Evolutionary conservation across 192 early-diverging fungal species (phyloP), one percentile per base, ranked within the genome.

Genomic region (Entrophospora sp.): DNA sequence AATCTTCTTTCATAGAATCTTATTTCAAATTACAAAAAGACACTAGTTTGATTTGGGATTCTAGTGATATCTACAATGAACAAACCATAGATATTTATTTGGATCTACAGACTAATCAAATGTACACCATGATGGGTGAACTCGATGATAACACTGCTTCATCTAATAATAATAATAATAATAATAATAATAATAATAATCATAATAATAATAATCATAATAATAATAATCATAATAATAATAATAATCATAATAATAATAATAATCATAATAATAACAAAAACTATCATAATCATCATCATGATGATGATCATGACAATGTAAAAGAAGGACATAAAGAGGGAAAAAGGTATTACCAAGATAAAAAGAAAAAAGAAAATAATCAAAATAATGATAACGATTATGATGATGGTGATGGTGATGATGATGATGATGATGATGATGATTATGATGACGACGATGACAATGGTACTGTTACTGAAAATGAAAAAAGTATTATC

Each of bases 41-140:
- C 7, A 66, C 64, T 9, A 55, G 27, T 55, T 4, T 66, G 7
- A 52, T 9, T 18, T 66, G 64, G 64, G 64, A 66, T 10, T 31
- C 36, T 12, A 14, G 30, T 5, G 64, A 66, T 55, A 66, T 66
- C 31, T 66, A 66, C 42, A 13, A 37, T 32, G 64, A 66, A 18
- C 64, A 66, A 27, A 66, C 64, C 7, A 51, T 66, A 3, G 64
- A 66, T 55, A 42, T 66, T 52, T 66, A 66, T 42, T 31, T 66
- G 22, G 64, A 66, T 66, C 31, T 66, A 55, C 64, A 55, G 42
- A 55, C 44, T 38, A 66, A 66, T 56, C 64, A 66, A 55, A 52
- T 66, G 46, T 66, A 45, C 32, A 66, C 64, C 0, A 66, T 66
- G 64, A 66, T 55, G 51, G 25, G 49, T 34, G 64, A 66, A 66